Base-by-base conservation (phyloP, 208 protist genomes). In the Acanthamoeba castellanii region DNA sequence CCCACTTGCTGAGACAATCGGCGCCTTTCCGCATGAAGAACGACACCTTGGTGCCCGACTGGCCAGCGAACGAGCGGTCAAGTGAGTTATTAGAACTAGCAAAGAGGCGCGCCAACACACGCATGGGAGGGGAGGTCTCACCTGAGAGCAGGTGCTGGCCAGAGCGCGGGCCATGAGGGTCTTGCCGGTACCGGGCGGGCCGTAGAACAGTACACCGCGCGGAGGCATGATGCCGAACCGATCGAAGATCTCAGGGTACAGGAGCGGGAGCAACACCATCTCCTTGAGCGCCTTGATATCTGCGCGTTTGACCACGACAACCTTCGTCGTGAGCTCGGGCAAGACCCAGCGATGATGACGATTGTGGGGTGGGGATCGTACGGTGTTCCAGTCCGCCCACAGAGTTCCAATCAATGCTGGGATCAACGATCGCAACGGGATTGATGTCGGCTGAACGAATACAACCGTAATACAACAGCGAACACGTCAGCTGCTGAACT, bases 11-110 rank as follows among this genome's bases (percentile, higher is more conserved):
- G 22, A 98, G 95, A 66, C 94, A 95, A 92, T 99, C 98, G 13
- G 98, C 97, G 52, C 98, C 98, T 81, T 99, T 99, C n/a, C 98
- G 97, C 98, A 99, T 99, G 93, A 98, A 99, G 94, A 99, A 99
- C 11, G 97, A 92, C 22, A 98, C 96, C 76, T 96, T 76, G 66
- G 81, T 37, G 57, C 93, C 95, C 57, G 72, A 70, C 66, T 70
- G n/a, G 18, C 32, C 84, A 78, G 95, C 7, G 96, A 32, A 47
- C 37, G 81, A n/a, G 88, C 22, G 25, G 47, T 5, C 18, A 61
- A 30, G 91, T 52, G 30, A 25, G 18, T 0, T 14, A 85, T 66
- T 34, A 27, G 37, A 7, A 59, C 18, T 25, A 6, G 2, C 18
- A 18, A 25, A 22, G 55, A 25, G 55, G 52, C 18, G 55, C 55